A percentile compares a stretch with the other conserved stretches of the same genome.
Conservation (phyloP, 2,329 filamentous ascomycete genomes). For the Pyrenophora tritici-repentis region DNA sequence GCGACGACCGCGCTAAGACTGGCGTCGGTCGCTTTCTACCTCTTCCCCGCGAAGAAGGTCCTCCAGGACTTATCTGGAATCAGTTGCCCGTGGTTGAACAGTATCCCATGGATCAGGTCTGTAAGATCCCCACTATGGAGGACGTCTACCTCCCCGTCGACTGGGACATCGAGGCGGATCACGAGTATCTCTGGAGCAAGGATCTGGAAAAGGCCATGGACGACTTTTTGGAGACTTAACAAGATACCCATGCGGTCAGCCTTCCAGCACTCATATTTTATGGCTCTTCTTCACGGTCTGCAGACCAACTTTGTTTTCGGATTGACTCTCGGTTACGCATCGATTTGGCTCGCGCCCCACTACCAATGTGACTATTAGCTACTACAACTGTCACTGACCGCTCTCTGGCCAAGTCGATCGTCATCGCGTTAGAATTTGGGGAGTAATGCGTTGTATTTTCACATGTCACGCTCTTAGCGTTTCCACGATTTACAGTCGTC, state of each 20-base stretch:
- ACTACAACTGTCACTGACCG: conserved; percentile 6
- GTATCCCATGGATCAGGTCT: conserved; percentile 48
- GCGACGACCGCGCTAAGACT: conserved; percentile 53
- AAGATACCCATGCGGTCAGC: not conserved
- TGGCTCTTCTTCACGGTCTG: not conserved
- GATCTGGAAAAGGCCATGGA: conserved; percentile 37
- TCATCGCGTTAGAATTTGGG: not conserved
- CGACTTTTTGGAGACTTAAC: conserved; percentile 24
- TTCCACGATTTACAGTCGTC: not conserved
- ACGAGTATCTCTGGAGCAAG: conserved; percentile 32
- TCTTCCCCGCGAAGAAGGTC: conserved; percentile 50
- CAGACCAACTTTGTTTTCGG: not conserved
- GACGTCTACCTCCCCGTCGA: conserved; percentile 47
- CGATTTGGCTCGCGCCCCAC: conserved; percentile 15
- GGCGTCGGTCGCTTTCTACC: conserved; percentile 50
- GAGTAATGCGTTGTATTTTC: conserved; percentile 3
- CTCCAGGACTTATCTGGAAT: conserved; percentile 49
- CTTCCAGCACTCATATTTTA: not conserved
- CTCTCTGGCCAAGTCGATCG: conserved; percentile 1
- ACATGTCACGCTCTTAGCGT: not conserved
- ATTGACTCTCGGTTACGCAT: conserved; percentile 12
- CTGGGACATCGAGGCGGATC: conserved; percentile 38
- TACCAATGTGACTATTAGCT: conserved; percentile 10
- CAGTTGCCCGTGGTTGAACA: conserved; percentile 47
- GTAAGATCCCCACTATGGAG: conserved; percentile 43